phyloP scores from a whole-genome alignment of 2,329 filamentous ascomycete genomes.

The Nannizzia gypsea region DNA sequence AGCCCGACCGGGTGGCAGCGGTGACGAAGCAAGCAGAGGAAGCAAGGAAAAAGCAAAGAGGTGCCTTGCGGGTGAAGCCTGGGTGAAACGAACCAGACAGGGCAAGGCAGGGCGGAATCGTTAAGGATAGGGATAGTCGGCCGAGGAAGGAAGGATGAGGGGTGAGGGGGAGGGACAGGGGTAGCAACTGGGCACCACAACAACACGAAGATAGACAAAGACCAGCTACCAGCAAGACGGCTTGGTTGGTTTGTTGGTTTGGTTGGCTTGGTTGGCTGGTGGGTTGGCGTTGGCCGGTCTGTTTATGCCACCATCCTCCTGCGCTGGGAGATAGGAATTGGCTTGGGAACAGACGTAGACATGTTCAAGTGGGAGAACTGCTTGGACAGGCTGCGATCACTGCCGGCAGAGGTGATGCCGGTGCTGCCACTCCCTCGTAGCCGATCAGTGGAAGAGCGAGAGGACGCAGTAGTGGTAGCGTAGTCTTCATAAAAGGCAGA shows the following conservation, averaged over 20 bases:
- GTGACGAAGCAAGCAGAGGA: background rate
- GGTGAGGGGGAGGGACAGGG: background rate
- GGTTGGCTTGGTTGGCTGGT: too few relatives aligned
- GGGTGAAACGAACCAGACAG: background rate
- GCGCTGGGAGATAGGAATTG: constrained; percentile 16
- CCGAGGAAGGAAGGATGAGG: background rate
- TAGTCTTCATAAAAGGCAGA: background rate
- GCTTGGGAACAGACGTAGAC: constrained; percentile 8
- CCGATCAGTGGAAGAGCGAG: background rate
- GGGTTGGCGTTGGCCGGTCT: too few relatives aligned
- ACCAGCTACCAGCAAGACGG: too few relatives aligned
- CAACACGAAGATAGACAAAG: background rate
- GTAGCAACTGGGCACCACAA: background rate
- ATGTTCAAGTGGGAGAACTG: background rate
- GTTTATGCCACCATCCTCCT: constrained; percentile 6
- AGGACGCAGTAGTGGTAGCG: background rate
- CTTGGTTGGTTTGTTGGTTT: too few relatives aligned
- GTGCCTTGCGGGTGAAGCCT: background rate
- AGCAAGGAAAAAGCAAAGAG: background rate
- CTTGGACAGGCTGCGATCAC: constrained; percentile 17
- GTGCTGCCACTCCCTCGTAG: constrained; percentile 14
- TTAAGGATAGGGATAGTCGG: background rate
- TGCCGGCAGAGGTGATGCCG: background rate
- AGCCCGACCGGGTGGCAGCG: background rate
- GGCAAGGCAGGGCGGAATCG: background rate